Conservation (phyloP, 495 filamentous ascomycete species). For the Cenococcum geophilum region DNA sequence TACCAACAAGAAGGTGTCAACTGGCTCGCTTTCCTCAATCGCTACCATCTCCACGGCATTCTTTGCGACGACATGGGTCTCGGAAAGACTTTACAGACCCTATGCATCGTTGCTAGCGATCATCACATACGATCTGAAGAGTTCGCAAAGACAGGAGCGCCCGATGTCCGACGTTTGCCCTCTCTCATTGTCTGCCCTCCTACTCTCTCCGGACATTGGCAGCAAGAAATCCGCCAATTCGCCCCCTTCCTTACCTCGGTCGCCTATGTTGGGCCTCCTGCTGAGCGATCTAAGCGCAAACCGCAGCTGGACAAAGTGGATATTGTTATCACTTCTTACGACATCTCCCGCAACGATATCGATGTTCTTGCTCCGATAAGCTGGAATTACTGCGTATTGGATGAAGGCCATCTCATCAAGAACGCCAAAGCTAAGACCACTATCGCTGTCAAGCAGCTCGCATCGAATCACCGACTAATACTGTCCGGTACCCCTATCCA, state of each 20-base stretch:
- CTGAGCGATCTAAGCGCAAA: constrained; percentile 64
- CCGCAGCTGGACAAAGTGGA: constrained; percentile 67
- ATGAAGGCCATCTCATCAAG: constrained; percentile 98
- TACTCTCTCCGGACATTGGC: constrained; percentile 97
- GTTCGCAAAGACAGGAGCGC: constrained; percentile 67
- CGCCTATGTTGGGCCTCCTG: constrained; percentile 82
- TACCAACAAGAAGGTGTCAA: constrained; percentile 99
- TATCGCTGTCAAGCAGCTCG: constrained; percentile 76
- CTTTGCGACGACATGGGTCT: constrained; percentile 99
- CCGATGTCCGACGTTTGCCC: constrained; percentile 72
- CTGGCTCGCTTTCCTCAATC: constrained; percentile 96
- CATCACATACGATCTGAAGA: constrained; percentile 91
- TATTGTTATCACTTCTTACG: constrained; percentile 94
- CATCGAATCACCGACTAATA: constrained; percentile 90
- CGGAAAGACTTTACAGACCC: constrained; percentile 92
- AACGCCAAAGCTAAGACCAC: constrained; percentile 94
- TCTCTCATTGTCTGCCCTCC: constrained; percentile 95
- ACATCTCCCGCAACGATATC: constrained; percentile 90
- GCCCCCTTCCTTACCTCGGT: constrained; percentile 87
- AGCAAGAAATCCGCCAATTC: constrained; percentile 91
- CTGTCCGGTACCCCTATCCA: constrained; percentile 96
- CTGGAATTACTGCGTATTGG: constrained; percentile 97
- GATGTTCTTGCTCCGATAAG: constrained; percentile 73
- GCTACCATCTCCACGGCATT: constrained; percentile 94
- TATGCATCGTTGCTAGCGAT: constrained; percentile 96